These are phyloP conservation scores for Collybiopsis confluens DNA, from an alignment of 768 basidiomycete genomes.

Conservation along the genomic window DNA sequence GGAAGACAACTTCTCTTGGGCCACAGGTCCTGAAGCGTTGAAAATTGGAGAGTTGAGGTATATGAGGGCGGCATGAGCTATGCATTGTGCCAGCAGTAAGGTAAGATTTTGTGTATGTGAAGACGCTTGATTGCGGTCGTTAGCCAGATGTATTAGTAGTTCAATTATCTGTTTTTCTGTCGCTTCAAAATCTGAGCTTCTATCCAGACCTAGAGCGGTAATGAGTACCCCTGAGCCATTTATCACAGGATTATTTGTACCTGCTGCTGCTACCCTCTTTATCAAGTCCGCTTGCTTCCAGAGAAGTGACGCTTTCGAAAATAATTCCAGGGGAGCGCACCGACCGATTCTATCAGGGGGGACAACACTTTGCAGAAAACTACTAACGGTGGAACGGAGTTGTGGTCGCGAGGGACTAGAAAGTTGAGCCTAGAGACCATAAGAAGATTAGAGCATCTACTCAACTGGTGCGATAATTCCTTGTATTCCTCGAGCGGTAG, in stretches of 20 bases:
- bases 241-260: conserved; percentile 16
- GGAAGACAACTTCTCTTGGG: background rate
- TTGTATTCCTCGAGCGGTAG: conserved; percentile 29
- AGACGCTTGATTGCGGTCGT: background rate
- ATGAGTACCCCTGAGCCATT: background rate
- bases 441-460: too few species aligned
- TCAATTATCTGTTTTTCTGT: background rate
- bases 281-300: conserved; percentile 29
- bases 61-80: conserved; percentile 32
- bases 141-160: background rate
- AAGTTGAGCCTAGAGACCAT: conserved; percentile 5
- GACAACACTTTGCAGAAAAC: background rate
- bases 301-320: conserved; percentile 25
- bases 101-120: conserved; percentile 1
- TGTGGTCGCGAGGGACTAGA: background rate
- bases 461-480: too few species aligned
- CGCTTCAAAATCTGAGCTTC: background rate
- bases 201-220: background rate
- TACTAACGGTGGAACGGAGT: background rate
- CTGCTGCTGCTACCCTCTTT: conserved; percentile 18
- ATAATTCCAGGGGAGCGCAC: conserved; percentile 12
- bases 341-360: background rate
- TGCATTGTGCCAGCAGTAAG: conserved; percentile 28
- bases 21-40: background rate
- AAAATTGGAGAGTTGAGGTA: conserved; percentile 29